Base-by-base conservation (phyloP, 2,329 filamentous ascomycete species). In the Colletotrichum limetticola region DNA sequence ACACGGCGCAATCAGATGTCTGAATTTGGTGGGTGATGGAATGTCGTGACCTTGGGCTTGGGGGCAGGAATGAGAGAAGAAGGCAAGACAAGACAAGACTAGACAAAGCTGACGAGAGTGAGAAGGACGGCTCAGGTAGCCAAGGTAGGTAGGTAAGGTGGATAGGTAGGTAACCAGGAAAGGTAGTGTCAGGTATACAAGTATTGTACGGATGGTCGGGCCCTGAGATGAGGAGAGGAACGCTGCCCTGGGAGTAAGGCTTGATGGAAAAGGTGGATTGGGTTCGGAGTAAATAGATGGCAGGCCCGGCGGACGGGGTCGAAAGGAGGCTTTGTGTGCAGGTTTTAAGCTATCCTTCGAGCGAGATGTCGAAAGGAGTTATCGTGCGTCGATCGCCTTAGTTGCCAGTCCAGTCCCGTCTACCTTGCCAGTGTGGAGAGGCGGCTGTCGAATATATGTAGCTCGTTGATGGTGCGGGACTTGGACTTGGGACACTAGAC, bases 401-500 rank as follows among this genome's bases (percentile, higher is more conserved):
- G 70, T 59, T 66, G 58, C 66, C 70, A 72, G 59, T 69, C 63
- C 32, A 71, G 62, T 67, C 63, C 42, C 63, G 63, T 67, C 70
- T 46, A 53, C 59, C 42, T 59, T 16, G 62, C 65, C 52, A 69
- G 66, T 72, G 59, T 60, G 70, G 70, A 59, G 53, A 66, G 71
- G 71, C 71, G 67, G 66, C 71, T 73, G 71, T 73, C 71, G 71
- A 72, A 71, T 73, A 73, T 73, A 71, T 73, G 71, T 73, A 73
- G 71, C 67, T 73, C 49, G 37, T 70, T 69, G 63, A 73, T 73
- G 71, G 71, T 73, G 71, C 71, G 71, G 71, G 61, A 73, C 71
- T 71, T 73, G 67, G 64, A 63, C 61, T 61, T 69, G 69, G 65
- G 70, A 55, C 75, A 69, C 77, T 79, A 72, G 76, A 76, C 79